Conservation (phyloP, 2,329 filamentous ascomycete genomes). For the Talaromyces sp. region DNA sequence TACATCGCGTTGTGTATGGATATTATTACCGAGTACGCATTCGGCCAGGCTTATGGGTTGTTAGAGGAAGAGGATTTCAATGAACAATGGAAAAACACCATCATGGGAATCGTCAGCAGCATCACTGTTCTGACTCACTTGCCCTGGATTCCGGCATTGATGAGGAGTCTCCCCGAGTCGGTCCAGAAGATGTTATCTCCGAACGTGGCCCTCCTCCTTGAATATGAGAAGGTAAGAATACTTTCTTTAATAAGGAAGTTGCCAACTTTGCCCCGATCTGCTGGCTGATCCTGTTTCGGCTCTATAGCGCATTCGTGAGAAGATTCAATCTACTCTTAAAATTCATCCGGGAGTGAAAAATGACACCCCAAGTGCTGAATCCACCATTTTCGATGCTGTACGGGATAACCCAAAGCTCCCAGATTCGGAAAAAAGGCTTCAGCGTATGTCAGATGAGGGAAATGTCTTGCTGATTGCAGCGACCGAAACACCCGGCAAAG, state of each 20-base stretch:
- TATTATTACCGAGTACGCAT: constrained; percentile 31
- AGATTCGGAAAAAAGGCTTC: constrained; percentile 1
- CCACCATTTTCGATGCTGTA: not conserved
- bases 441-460: constrained; percentile 23
- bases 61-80: constrained; percentile 24
- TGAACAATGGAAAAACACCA: constrained; percentile 13
- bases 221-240: not conserved
- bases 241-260: too few species aligned
- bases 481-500: not conserved
- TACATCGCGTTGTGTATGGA: constrained; percentile 17
- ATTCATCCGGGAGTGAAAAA: not conserved
- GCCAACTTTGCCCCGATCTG: too few species aligned
- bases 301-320: not conserved
- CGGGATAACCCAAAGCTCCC: not conserved
- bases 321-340: not conserved
- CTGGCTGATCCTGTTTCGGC: too few species aligned
- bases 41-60: constrained; percentile 20
- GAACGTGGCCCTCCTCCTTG: not conserved
- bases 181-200: not conserved
- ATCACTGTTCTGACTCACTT: constrained; percentile 14
- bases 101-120: constrained; percentile 5
- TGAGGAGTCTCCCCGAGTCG: not conserved
- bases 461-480: constrained; percentile 7
- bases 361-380: not conserved
- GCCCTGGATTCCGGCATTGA: constrained; percentile 20